Conservation (phyloP, 768 basidiomycete genomes). For the Podaxis rugospora region DNA sequence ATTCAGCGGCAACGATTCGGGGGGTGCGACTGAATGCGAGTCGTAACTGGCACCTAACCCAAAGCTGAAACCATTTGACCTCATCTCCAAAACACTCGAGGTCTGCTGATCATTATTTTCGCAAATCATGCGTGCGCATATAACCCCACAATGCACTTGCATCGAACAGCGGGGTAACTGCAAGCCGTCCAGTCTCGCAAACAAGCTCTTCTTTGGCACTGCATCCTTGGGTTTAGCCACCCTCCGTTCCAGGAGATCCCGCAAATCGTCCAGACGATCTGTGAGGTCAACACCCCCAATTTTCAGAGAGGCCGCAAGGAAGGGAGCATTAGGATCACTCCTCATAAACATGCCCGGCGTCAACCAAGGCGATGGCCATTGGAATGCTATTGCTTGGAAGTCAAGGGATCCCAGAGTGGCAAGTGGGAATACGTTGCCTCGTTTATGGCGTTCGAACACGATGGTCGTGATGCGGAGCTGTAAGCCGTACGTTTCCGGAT, state of each 20-base stretch:
- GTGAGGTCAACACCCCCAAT: conserved; percentile 44
- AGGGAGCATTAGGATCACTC: conserved; percentile 56
- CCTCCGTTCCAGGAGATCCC: conserved; percentile 30
- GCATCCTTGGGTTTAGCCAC: conserved; percentile 9
- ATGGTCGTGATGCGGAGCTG: conserved; percentile 37
- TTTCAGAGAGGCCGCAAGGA: conserved; percentile 42
- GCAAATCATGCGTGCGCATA: conserved; percentile 49
- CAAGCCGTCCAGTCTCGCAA: conserved; percentile 1
- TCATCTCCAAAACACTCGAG: conserved; percentile 51
- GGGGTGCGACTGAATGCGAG: conserved; percentile 28
- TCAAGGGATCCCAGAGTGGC: conserved; percentile 36
- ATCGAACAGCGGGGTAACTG: conserved; percentile 18
- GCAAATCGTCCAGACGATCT: conserved; percentile 51
- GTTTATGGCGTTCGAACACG: conserved; percentile 39
- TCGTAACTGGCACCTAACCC: conserved; percentile 35
- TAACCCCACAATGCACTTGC: conserved; percentile 43
- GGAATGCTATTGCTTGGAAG: conserved; percentile 40
- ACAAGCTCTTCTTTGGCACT: not conserved
- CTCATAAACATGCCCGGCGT: conserved; percentile 41
- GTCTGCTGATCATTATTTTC: conserved; percentile 33
- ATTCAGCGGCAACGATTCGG: conserved; percentile 17
- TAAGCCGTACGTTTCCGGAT: conserved; percentile 47
- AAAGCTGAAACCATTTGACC: conserved; percentile 44
- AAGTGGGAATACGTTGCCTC: conserved; percentile 33
- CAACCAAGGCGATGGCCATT: conserved; percentile 63